Evolutionary conservation across 2,329 filamentous ascomycete genomes (phyloP), one percentile per base, ranked within the genome.

Genomic region (Esteya vermicola): DNA sequence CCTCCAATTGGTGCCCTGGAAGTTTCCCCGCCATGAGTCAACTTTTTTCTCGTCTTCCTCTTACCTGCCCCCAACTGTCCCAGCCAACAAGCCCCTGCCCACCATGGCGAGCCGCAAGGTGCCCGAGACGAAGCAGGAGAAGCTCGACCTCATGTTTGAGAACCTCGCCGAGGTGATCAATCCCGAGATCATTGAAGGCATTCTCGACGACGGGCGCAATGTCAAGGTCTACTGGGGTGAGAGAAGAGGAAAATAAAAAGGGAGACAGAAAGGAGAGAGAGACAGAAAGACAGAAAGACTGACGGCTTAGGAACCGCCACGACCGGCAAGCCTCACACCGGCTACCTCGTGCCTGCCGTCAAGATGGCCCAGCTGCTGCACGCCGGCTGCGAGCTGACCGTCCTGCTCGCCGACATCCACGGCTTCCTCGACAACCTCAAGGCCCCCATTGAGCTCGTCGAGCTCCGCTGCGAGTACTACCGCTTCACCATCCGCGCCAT

Each of bases 331-430:
- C 86, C 86, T 40, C 88, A 95, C 59, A 83, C 77, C 56, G 88
- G 85, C 50, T 94, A 94, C 69, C 84, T 93, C 46, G 81, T 91
- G 9, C 80, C 86, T 6, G 80, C 82, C 51, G 75, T 93, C 55
- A 95, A 95, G 62, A 81, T 95, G 46, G 86, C 85, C 30, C 81
- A 95, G 57, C 77, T 93, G 53, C 75, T 95, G 26, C 72, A 75
- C 27, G 86, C 89, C 23, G 86, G 81, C 28, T 94, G 85, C 63
- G 74, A 86, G 44, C 76, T 93, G 44, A 83, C 75, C 41, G 71
- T 93, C 44, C 75, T 93, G 27, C 75, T 91, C 44, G 79, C 76
- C 57, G 76, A 84, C 48, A 71, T 83, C 46, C 71, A 76, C 58
- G 84, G 76, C 49, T 85, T 85, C 62, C 77, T 88, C 51, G 81